These are phyloP conservation scores for Talaromyces trachyspermus DNA, from an alignment of 495 filamentous ascomycete genomes.

Conservation along the genomic window DNA sequence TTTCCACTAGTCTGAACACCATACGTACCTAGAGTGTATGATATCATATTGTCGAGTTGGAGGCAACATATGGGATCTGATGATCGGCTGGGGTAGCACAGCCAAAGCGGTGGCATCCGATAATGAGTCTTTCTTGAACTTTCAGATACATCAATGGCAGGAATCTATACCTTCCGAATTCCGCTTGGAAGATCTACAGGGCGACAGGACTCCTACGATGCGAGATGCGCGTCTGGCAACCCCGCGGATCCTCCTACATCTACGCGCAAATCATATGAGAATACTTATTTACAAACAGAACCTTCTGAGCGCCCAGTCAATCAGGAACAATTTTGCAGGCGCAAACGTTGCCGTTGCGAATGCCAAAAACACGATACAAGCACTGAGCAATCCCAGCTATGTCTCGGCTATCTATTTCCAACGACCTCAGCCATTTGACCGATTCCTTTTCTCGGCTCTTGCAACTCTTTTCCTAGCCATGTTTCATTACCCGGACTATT, in stretches of 20 bases:
- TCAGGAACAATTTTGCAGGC: conserved; percentile 55
- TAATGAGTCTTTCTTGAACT: conserved; percentile 64
- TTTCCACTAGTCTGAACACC: not conserved
- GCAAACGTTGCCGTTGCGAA: conserved; percentile 64
- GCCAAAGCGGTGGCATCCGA: conserved; percentile 44
- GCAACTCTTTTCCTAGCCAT: conserved; percentile 75
- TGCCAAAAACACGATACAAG: conserved; percentile 69
- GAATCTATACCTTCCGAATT: conserved; percentile 47
- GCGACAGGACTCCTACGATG: conserved; percentile 14
- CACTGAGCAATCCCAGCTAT: conserved; percentile 62
- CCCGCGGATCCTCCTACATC: conserved; percentile 46
- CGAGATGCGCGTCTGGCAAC: conserved; percentile 15
- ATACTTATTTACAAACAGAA: conserved; percentile 75
- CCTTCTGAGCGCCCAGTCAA: conserved; percentile 61
- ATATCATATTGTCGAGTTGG: conserved; percentile 65
- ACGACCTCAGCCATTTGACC: conserved; percentile 75
- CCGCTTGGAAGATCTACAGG: conserved; percentile 40
- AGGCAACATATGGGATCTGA: conserved; percentile 66
- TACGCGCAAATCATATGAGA: conserved; percentile 73
- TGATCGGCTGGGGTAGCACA: conserved; percentile 38
- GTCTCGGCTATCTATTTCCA: conserved; percentile 67
- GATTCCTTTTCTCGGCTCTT: conserved; percentile 72
- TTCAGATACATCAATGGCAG: conserved; percentile 71
- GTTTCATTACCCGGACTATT: conserved; percentile 66
- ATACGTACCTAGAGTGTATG: conserved; percentile 61